Conservation (phyloP, 352 stramenopile species). For the Globisporangium okanoganense region DNA sequence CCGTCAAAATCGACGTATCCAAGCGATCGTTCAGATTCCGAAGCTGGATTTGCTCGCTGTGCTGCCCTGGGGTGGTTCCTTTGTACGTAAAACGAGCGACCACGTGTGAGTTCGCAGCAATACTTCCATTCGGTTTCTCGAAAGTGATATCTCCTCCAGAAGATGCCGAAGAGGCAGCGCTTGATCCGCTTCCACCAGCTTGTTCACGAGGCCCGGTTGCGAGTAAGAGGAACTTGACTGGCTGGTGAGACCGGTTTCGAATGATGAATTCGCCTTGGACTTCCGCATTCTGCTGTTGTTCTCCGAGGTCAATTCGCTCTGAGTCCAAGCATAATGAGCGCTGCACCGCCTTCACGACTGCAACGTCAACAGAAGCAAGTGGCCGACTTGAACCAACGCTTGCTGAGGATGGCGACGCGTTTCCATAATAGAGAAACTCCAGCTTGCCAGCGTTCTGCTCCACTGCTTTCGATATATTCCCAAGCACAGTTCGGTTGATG, state of each 20-base stretch:
- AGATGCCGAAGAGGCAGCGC: conserved; percentile 15
- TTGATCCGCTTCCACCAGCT: conserved; percentile 14
- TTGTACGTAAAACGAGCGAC: conserved; percentile 70
- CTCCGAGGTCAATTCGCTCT: conserved; percentile 70
- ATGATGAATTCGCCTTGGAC: conserved; percentile 61
- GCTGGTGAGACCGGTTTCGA: conserved; percentile 59
- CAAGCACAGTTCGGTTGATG: conserved; percentile 60
- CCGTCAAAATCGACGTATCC: conserved; percentile 62
- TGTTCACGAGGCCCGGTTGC: conserved; percentile 40
- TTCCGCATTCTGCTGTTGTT: conserved; percentile 66
- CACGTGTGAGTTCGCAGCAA: conserved; percentile 45
- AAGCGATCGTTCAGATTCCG: conserved; percentile 81
- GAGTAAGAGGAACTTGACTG: conserved; percentile 73
- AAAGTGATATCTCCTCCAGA: conserved; percentile 64
- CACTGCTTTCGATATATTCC: conserved; percentile 45
- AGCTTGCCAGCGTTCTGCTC: conserved; percentile 57
- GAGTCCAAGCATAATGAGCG: conserved; percentile 62
- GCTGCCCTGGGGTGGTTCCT: conserved; percentile 57
- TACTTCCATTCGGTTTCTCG: conserved; percentile 64
- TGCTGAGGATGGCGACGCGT: conserved; percentile 9
- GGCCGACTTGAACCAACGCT: conserved; percentile 10
- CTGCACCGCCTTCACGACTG: conserved; percentile 64
- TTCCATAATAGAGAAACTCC: conserved; percentile 35
- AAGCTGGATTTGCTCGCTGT: conserved; percentile 75
- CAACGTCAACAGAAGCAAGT: conserved; percentile 43